A percentile compares a stretch with the other conserved stretches of the same genome.
phyloP scores from a whole-genome alignment of 208 protist genomes.

The Trypanosoma cruzi region DNA sequence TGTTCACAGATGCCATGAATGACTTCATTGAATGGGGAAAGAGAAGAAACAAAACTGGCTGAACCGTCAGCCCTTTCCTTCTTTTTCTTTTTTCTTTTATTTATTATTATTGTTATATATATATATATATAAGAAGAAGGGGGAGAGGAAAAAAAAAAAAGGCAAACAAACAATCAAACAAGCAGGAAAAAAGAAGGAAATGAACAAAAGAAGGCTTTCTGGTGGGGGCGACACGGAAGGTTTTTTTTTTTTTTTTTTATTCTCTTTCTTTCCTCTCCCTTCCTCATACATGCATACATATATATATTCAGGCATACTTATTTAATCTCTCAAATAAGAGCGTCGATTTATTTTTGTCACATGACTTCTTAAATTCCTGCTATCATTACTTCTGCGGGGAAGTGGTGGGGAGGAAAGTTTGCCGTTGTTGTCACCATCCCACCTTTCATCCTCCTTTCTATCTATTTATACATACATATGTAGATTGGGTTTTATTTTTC shows the following conservation, averaged over 20 bases:
- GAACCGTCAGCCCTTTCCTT: no score
- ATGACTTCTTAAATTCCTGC: no score
- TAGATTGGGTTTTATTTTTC: neutral
- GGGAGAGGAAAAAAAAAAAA: no score
- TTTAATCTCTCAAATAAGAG: no score
- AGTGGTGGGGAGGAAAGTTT: no score
- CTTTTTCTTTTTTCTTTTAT: neutral
- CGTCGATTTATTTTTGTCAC: no score
- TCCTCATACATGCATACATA: neutral
- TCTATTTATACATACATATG: neutral
- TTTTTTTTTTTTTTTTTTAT: neutral
- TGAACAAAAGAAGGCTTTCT: neutral
- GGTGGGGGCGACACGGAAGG: neutral
- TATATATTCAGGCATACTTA: no score
- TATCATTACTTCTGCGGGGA: no score
- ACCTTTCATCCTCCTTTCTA: slow-evolving; percentile 12
- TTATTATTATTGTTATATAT: no score
- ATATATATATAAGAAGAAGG: no score
- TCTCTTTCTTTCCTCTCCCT: neutral
- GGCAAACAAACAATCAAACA: neutral
- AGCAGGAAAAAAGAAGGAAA: no score
- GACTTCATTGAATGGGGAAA: neutral
- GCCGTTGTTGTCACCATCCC: neutral
- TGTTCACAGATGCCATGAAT: neutral
- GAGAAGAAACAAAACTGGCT: no score